phyloP scores from a whole-genome alignment of 495 filamentous ascomycete genomes.

The Talaromyces proteolyticus region DNA sequence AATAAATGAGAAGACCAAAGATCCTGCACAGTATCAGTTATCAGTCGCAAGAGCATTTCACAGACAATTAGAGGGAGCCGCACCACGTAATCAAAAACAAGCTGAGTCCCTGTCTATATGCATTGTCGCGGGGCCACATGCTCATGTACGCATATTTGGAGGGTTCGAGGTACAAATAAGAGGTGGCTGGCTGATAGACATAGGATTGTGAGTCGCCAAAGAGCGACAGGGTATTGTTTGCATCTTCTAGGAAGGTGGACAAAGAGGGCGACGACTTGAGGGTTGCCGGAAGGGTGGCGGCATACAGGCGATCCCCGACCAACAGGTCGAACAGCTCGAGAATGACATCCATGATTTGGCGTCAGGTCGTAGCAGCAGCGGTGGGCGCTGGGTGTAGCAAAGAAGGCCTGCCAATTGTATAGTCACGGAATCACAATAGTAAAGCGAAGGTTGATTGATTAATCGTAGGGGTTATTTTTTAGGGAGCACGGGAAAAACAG shows the following conservation, averaged over 20 bases:
- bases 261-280: constrained; percentile 34
- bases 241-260: constrained; percentile 32
- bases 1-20: constrained; percentile 81
- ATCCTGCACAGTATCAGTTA: constrained; percentile 49
- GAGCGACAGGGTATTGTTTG: constrained; percentile 30
- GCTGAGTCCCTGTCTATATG: constrained; percentile 68
- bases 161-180: constrained; percentile 64
- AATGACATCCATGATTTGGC: constrained; percentile 76
- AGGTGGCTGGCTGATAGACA: constrained; percentile 66
- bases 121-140: constrained; percentile 71
- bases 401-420: too few species aligned
- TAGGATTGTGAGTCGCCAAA: constrained; percentile 41
- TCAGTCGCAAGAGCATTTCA: neutral
- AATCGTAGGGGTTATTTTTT: too few species aligned
- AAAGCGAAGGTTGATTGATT: too few species aligned
- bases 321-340: constrained; percentile 83
- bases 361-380: too few species aligned
- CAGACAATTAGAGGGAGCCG: constrained; percentile 10
- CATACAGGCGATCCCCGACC: constrained; percentile 77
- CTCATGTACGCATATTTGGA: constrained; percentile 77
- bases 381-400: too few species aligned
- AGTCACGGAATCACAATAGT: too few species aligned
- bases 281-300: constrained; percentile 58
- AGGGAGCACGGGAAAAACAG: constrained; percentile 9
- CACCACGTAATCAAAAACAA: constrained; percentile 86